These are phyloP conservation scores for Diophrys appendiculata DNA, from an alignment of 73 alveolate species.

Conservation along the genomic window DNA sequence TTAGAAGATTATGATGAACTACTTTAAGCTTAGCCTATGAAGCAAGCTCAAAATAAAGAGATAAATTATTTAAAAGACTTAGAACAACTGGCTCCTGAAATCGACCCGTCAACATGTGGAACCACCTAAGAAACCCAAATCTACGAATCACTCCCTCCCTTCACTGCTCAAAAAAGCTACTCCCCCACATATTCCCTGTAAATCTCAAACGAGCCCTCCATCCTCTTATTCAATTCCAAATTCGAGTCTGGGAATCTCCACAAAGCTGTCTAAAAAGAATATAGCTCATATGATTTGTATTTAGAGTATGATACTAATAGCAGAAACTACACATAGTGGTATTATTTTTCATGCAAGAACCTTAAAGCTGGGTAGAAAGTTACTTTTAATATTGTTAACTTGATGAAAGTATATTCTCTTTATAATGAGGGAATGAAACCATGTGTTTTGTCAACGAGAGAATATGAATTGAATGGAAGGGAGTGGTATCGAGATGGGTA, in stretches of 20 bases:
- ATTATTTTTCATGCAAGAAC: constrained; percentile 67
- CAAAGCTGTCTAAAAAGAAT: constrained; percentile 35
- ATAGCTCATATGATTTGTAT: constrained; percentile 61
- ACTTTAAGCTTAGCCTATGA: constrained; percentile 23
- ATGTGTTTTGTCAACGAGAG: constrained; percentile 58
- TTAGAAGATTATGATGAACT: neutral
- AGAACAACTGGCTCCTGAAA: no score
- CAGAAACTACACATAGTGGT: constrained; percentile 82
- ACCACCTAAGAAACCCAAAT: constrained; percentile 17
- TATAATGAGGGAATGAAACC: constrained; percentile 85
- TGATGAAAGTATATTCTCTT: constrained; percentile 77
- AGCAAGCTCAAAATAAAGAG: no score
- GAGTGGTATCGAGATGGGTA: constrained; percentile 79
- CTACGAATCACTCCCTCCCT: constrained; percentile 29
- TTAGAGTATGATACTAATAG: constrained; percentile 82
- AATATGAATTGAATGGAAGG: constrained; percentile 9
- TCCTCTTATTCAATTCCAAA: constrained; percentile 70
- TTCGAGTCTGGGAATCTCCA: constrained; percentile 79
- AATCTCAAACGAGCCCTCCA: constrained; percentile 35
- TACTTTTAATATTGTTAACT: constrained; percentile 66
- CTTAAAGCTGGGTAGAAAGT: constrained; percentile 67
- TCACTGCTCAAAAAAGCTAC: constrained; percentile 12
- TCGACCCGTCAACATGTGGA: no score
- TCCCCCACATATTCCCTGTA: constrained; percentile 1
- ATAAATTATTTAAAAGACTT: no score